phyloP scores from a whole-genome alignment of 352 stramenopile species.

The Poterioochromonas sp. region DNA sequence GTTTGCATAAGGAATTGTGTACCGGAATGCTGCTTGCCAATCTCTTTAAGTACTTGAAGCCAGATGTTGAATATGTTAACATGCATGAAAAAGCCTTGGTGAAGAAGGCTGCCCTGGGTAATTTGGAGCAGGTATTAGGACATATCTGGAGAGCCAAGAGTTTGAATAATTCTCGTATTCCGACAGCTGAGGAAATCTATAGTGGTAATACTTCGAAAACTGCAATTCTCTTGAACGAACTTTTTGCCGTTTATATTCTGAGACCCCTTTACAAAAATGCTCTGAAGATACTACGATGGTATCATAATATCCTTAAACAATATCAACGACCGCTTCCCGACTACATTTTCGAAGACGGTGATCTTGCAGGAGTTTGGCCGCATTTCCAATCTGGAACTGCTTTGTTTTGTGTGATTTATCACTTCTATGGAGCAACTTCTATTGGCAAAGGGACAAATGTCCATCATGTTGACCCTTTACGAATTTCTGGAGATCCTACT shows the following conservation, averaged over 20 bases:
- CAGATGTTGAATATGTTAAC: background rate
- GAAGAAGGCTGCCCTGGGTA: conserved; percentile 22
- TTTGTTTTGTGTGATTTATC: conserved; percentile 20
- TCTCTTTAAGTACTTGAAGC: background rate
- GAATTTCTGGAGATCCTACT: background rate
- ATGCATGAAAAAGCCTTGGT: background rate
- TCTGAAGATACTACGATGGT: conserved; percentile 16
- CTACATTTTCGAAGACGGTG: conserved; percentile 14
- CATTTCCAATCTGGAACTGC: conserved; percentile 20
- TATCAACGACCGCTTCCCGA: background rate
- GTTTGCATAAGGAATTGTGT: conserved; percentile 14
- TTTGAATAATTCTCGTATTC: conserved; percentile 27
- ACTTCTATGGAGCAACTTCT: background rate
- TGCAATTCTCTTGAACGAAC: conserved; percentile 11
- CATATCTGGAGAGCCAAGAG: conserved; percentile 6
- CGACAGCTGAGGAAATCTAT: conserved; percentile 16
- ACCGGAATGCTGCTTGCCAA: background rate
- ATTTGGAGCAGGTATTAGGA: conserved; percentile 17
- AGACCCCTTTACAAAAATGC: background rate
- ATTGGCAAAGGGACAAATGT: background rate
- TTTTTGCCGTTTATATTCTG: conserved; percentile 19
- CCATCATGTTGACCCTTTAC: conserved; percentile 7
- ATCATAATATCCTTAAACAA: conserved; percentile 20
- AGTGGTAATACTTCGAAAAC: conserved; percentile 18
- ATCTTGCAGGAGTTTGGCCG: conserved; percentile 6